Percentiles rank a stretch among this genome's conserved stretches.
Evolutionary conservation across 208 protist genomes (phyloP).

Genomic region (Trypanosoma caninum): DNA sequence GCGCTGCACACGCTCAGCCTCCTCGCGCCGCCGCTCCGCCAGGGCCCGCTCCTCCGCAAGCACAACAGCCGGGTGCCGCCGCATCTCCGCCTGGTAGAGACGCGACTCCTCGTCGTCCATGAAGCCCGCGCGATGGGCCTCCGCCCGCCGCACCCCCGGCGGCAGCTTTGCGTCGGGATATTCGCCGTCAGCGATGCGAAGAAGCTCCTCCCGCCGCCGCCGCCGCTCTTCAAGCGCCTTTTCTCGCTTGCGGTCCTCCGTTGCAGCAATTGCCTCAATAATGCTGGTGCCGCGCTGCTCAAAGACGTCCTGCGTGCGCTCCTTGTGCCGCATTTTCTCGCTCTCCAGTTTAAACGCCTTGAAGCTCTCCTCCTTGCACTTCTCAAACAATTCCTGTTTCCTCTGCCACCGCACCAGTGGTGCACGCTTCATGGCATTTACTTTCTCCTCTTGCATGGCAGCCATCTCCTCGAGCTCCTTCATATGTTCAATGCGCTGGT

Average conservation of each 20-base stretch:
- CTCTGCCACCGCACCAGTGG: constrained; percentile 22
- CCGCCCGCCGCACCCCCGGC: constrained; percentile 23
- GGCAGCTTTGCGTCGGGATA: constrained; percentile 4
- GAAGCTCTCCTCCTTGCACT: constrained; percentile 35
- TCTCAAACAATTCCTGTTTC: constrained; percentile 56
- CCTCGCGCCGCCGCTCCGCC: constrained; percentile 27
- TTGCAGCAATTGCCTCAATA: constrained; percentile 28
- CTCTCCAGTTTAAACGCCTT: constrained; percentile 29
- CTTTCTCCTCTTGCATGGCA: constrained; percentile 32
- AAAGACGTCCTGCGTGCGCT: constrained; percentile 75
- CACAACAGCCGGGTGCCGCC: constrained; percentile 41
- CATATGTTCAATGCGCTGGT: constrained; percentile 32
- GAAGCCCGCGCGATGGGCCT: constrained; percentile 53
- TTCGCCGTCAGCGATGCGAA: not conserved
- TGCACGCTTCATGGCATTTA: constrained; percentile 34
- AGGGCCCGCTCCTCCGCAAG: constrained; percentile 38
- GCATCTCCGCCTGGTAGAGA: constrained; percentile 65
- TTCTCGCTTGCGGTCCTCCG: constrained; percentile 14
- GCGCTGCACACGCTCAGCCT: constrained; percentile 34
- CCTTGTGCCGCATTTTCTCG: constrained; percentile 26
- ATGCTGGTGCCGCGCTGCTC: constrained; percentile 53
- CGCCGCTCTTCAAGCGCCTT: constrained; percentile 21
- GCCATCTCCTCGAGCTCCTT: constrained; percentile 28
- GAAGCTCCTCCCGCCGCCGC: not conserved
- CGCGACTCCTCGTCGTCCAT: constrained; percentile 51